Evolutionary conservation across 75 land plant genomes (phyloP).

Genomic region (Picea sitchensis): DNA sequence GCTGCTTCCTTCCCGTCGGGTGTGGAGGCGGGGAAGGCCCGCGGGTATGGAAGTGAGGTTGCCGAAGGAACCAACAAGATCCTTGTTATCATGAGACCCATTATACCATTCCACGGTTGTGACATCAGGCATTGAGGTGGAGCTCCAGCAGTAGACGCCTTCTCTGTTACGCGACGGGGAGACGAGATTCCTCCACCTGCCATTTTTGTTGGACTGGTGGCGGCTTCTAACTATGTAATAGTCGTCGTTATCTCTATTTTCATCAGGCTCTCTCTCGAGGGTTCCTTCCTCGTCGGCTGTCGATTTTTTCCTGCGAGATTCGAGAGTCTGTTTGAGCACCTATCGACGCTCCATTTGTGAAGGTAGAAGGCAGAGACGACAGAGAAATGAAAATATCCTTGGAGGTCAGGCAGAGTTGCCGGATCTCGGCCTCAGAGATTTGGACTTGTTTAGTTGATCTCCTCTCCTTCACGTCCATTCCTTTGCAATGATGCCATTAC

Average conservation of each 20-base stretch:
- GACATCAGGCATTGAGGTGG: slow-evolving; percentile 62
- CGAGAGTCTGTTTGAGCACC: slow-evolving; percentile 52
- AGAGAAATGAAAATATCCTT: slow-evolving; percentile 30
- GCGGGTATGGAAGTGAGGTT: slow-evolving; percentile 50
- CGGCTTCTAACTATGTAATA: neutral
- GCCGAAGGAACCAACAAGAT: neutral
- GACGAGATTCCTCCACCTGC: neutral
- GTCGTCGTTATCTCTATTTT: neutral
- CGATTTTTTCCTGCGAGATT: neutral
- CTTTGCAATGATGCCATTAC: too few species aligned
- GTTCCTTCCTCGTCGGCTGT: neutral
- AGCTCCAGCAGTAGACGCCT: slow-evolving; percentile 11
- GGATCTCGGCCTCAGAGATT: slow-evolving; percentile 35
- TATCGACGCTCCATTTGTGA: slow-evolving; percentile 72
- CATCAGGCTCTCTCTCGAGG: neutral
- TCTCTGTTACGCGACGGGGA: slow-evolving; percentile 16
- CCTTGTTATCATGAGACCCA: slow-evolving; percentile 13
- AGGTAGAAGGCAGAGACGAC: slow-evolving; percentile 77
- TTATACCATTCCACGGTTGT: slow-evolving; percentile 18
- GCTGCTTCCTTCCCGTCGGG: slow-evolving; percentile 65
- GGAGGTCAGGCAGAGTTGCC: slow-evolving; percentile 28
- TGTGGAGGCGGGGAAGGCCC: slow-evolving; percentile 77
- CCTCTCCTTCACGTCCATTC: slow-evolving; percentile 22
- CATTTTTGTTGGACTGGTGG: neutral
- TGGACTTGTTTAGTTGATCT: slow-evolving; percentile 31